Evolutionary conservation across 768 basidiomycete species (phyloP).

Genomic region (Tephrocybe sp.): DNA sequence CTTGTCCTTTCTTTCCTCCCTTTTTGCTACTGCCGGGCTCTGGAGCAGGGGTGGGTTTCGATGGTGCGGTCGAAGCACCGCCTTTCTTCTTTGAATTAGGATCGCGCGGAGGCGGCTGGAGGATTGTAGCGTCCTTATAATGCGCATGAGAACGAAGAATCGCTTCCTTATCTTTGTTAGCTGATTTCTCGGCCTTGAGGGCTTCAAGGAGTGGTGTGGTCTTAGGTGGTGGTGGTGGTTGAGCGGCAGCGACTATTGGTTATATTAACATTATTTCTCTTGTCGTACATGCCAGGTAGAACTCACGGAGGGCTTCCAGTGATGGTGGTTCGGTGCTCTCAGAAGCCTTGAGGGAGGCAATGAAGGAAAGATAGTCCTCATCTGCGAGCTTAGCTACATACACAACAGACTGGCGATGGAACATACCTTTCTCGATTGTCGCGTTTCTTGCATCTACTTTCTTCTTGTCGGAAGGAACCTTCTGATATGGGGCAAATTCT

Average conservation of each 20-base stretch:
- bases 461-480: constrained; percentile 68
- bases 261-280: no score
- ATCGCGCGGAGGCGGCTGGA: constrained; percentile 23
- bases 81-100: constrained; percentile 28
- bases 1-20: constrained; percentile 4
- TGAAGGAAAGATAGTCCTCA: constrained; percentile 80
- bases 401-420: not conserved
- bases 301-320: constrained; percentile 62
- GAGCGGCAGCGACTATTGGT: constrained; percentile 58
- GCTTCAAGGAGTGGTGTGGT: constrained; percentile 93
- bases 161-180: constrained; percentile 69
- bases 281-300: not conserved
- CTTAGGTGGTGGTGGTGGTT: constrained; percentile 61
- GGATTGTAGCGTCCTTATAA: constrained; percentile 50
- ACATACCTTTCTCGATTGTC: constrained; percentile 85
- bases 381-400: constrained; percentile 40
- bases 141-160: constrained; percentile 72
- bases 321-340: constrained; percentile 52
- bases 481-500: constrained; percentile 93
- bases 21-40: constrained; percentile 5
- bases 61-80: not conserved
- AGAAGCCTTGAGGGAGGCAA: constrained; percentile 63
- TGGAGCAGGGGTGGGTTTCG: constrained; percentile 13
- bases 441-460: constrained; percentile 79
- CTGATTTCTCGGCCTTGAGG: constrained; percentile 78